These are phyloP conservation scores for Cenococcum geophilum DNA, from an alignment of 495 filamentous ascomycete species.

Conservation along the genomic window DNA sequence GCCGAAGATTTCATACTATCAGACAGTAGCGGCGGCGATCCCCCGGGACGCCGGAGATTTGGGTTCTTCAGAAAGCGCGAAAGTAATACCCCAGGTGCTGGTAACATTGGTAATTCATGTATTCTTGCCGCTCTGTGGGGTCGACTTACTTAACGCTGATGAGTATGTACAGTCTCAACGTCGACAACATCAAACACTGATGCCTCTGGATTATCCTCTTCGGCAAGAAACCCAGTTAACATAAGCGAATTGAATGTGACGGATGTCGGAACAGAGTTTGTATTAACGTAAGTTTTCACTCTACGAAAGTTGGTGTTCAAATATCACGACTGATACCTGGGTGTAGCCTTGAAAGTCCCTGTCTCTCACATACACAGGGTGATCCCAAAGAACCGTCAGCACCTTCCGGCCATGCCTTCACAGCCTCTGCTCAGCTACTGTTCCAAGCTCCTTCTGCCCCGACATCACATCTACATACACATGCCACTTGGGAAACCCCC, in stretches of 20 bases:
- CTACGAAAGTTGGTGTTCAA: not conserved
- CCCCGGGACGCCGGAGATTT: no score
- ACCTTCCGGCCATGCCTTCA: conserved; percentile 23
- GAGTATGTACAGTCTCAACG: not conserved
- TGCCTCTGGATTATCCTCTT: not conserved
- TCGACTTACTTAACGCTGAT: no score
- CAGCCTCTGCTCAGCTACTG: conserved; percentile 21
- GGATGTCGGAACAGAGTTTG: conserved; percentile 24
- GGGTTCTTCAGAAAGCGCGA: no score
- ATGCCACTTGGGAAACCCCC: conserved; percentile 12
- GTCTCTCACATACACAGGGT: conserved; percentile 25
- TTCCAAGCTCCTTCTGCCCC: conserved; percentile 20
- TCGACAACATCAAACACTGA: not conserved
- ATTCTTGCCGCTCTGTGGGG: no score
- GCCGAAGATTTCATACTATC: conserved; percentile 4
- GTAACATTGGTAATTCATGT: no score
- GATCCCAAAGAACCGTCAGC: conserved; percentile 3
- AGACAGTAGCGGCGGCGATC: not conserved
- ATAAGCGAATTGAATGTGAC: conserved; percentile 21
- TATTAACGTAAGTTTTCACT: conserved; percentile 17
- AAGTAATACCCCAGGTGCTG: no score
- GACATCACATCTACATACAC: not conserved
- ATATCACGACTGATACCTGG: not conserved
- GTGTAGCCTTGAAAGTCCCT: conserved; percentile 25
- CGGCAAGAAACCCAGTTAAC: not conserved